A percentile compares a stretch with the other conserved stretches of the same genome.
Conservation (phyloP, 164 flowering plant species). For the Platanus orientalis region DNA sequence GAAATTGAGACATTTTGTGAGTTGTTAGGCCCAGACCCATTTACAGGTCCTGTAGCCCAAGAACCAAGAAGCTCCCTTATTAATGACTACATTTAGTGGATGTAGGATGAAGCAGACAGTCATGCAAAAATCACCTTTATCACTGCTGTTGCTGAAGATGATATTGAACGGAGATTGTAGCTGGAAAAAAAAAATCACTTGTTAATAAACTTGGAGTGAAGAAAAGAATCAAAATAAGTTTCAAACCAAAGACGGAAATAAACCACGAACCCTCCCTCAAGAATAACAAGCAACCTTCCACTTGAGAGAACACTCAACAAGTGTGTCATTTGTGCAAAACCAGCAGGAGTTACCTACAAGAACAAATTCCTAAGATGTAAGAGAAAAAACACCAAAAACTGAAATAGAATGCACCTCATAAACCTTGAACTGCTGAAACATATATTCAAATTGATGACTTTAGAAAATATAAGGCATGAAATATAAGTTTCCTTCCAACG, state of each 20-base stretch:
- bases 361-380: background rate
- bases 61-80: too few species aligned
- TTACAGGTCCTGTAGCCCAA: too few species aligned
- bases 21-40: background rate
- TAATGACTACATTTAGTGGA: too few species aligned
- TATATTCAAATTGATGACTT: background rate
- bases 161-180: constrained; percentile 93
- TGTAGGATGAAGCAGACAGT: too few species aligned
- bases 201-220: background rate
- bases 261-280: constrained; percentile 94
- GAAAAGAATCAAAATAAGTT: background rate
- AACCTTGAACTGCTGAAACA: background rate
- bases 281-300: constrained; percentile 89
- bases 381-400: background rate
- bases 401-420: background rate
- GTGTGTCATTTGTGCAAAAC: constrained; percentile 84
- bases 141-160: constrained; percentile 88
- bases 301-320: constrained; percentile 59
- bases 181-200: constrained; percentile 36
- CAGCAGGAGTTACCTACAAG: constrained; percentile 86
- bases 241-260: constrained; percentile 9
- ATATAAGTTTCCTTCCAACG: background rate
- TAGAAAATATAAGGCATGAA: background rate
- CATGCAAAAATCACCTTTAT: constrained; percentile 63
- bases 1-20: background rate